Conservation (phyloP, 495 filamentous ascomycete species). For the Physcia stellaris region DNA sequence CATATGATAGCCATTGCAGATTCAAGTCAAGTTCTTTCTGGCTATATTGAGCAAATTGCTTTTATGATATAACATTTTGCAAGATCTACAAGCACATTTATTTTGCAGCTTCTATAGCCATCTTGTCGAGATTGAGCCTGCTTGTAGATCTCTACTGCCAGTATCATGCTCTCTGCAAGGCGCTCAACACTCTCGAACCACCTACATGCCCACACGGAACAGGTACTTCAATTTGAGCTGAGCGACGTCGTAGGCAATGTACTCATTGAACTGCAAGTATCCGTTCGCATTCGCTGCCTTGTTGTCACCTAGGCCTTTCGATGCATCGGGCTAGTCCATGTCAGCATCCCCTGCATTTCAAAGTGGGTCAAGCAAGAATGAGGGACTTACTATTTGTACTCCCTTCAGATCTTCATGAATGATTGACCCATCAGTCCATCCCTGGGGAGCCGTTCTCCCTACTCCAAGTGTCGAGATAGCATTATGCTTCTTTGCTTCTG, state of each 20-base stretch:
- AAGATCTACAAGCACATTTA: no score
- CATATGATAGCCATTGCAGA: no score
- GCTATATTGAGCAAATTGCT: no score
- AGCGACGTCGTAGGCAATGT: conserved; percentile 65
- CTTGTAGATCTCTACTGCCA: neutral
- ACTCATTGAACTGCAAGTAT: conserved; percentile 35
- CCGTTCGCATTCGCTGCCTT: conserved; percentile 8
- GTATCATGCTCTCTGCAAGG: neutral
- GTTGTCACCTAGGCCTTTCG: conserved; percentile 12
- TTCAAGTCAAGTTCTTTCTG: no score
- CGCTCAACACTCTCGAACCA: neutral
- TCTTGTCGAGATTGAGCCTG: neutral
- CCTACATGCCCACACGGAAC: conserved; percentile 40
- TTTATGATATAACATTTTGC: neutral
- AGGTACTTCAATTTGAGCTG: conserved; percentile 72
- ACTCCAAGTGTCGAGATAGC: conserved; percentile 54
- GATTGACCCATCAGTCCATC: conserved; percentile 63
- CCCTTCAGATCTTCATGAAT: conserved; percentile 50
- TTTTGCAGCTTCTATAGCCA: neutral
- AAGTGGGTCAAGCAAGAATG: neutral
- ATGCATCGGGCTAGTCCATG: conserved; percentile 10
- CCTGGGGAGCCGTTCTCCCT: conserved; percentile 42
- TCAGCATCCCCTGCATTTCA: conserved; percentile 1
- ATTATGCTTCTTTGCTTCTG: conserved; percentile 42
- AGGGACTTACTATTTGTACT: conserved; percentile 39